Conservation (phyloP, 208 protist genomes). For the Eutreptiella sp. region DNA sequence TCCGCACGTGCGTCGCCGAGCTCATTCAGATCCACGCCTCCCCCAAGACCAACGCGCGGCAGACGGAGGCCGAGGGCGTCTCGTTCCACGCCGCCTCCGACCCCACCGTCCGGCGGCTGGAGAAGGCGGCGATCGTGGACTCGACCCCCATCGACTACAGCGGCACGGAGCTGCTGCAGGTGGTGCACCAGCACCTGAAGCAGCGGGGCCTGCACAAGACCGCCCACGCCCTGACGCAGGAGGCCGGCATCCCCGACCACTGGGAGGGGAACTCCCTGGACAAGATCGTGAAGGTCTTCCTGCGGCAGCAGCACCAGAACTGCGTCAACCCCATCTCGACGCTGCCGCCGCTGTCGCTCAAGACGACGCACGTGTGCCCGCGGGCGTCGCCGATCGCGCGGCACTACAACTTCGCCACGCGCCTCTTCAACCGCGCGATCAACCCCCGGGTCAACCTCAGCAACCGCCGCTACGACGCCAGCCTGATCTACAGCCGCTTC, state of each 20-base stretch:
- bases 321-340: constrained; percentile 28
- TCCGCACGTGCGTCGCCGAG: too few relatives aligned
- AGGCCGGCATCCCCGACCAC: constrained; percentile 26
- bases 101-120: constrained; percentile 24
- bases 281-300: constrained; percentile 31
- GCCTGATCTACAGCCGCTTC: too few relatives aligned
- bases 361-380: constrained; percentile 15
- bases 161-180: constrained; percentile 31
- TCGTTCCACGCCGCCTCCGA: too few relatives aligned
- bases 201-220: constrained; percentile 25
- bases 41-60: too few relatives aligned
- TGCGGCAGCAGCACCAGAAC: constrained; percentile 31
- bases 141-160: constrained; percentile 32
- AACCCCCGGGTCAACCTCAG: too few relatives aligned
- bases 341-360: constrained; percentile 25
- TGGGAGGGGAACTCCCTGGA: constrained; percentile 18
- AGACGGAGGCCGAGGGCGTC: too few relatives aligned
- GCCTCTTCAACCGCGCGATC: too few relatives aligned
- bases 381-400: too few relatives aligned
- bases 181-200: constrained; percentile 37
- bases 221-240: constrained; percentile 8
- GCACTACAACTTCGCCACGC: too few relatives aligned
- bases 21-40: too few relatives aligned
- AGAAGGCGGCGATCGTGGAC: constrained; percentile 32
- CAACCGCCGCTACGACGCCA: too few relatives aligned